Evolutionary conservation across 2,329 filamentous ascomycete genomes (phyloP), one percentile per base, ranked within the genome.

Genomic region (Epichloe hybrida): DNA sequence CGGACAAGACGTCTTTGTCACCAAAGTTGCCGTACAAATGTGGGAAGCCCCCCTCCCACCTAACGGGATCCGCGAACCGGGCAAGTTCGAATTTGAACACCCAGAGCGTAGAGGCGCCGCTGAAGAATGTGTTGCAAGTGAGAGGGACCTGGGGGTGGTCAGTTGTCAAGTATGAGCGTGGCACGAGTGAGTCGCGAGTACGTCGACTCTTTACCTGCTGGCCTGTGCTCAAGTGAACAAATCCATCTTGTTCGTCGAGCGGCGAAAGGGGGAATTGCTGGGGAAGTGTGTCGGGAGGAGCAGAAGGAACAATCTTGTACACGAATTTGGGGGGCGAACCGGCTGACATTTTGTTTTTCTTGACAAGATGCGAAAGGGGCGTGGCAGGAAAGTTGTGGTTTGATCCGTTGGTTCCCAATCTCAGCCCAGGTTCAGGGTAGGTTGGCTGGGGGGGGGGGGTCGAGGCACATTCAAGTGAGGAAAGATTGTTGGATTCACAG

Each of bases 1-100:
- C 63, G 12, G 68, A 70, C 38, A 72, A 68, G 11, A 83, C 69
- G 52, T 81, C 74, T 3, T 64, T 67, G 8, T 57, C 66, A 8
- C 79, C 78, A 59, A 83, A 72, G 57, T 77, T 76, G 48, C 72
- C 74, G 59, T 80, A 81, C 38, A 83, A 61, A 58, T 83, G 80
- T 49, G 79, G 74, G 56, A 78, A 83, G 50, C 23, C 69, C 71
- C 20, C 67, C 69, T 82, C 79, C 78, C 79, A 83, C 55, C 71
- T 77, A 31, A 74, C 65, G 35, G 62, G 59, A 5, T 63, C 60
- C 45, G 67, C 65, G 45, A 76, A 69, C 37, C 68, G 68, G 37
- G 66, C 64, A 39, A 75, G 72, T 34, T 71, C 72, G 46, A 82
- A 66, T 63, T 80, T 81, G 55, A 79, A 57, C 49, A 80, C 58